Base-by-base conservation (phyloP, 495 filamentous ascomycete species). In the Bryoglossum gracile region DNA sequence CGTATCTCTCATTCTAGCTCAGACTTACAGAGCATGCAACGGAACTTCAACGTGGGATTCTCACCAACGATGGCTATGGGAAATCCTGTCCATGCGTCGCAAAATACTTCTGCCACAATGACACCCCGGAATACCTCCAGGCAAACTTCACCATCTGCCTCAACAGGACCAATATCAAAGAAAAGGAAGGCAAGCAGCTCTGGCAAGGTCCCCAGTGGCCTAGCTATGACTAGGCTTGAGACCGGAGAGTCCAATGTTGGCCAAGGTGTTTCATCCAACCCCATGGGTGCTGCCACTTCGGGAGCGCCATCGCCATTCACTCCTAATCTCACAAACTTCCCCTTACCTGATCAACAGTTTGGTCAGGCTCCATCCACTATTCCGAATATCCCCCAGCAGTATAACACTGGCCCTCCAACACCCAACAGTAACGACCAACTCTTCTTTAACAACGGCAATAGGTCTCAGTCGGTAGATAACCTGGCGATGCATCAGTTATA, bases 141-240 rank as follows among this genome's bases (percentile, higher is more conserved):
- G 34, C 83, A 82, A 53, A 72, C 77, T n/a, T 90, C 86, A 1
- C 85, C 84, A 14, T 55, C 60, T 4, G 78, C 76, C 19, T 74
- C 80, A 41, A 61, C 67, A 47, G 80, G 75, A 8, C 80, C 80
- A 18, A 69, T 69, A 30, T 71, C 71, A 48, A 91, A 89, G 67
- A 83, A 84, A 57, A 77, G 87, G 48, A 91, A 89, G 61, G 74
- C 82, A 28, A 88, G 82, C 66, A 71, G 71, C 25, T 77, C 76
- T 14, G 62, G 66, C 35, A 83, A 83, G 64, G 61, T 92, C n/a
- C 82, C 86, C 1, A 77, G 68, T 5, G 80, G 77, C 34, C 62
- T 95, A 57, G 76, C 78, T 11, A 94, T 94, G 89, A 94, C 89
- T 0, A 80, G 75, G 47, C 66, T 89, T 13, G 82, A 88, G 51